Evolutionary conservation across 2,329 filamentous ascomycete genomes (phyloP).

Genomic region (Penicillium italicum): DNA sequence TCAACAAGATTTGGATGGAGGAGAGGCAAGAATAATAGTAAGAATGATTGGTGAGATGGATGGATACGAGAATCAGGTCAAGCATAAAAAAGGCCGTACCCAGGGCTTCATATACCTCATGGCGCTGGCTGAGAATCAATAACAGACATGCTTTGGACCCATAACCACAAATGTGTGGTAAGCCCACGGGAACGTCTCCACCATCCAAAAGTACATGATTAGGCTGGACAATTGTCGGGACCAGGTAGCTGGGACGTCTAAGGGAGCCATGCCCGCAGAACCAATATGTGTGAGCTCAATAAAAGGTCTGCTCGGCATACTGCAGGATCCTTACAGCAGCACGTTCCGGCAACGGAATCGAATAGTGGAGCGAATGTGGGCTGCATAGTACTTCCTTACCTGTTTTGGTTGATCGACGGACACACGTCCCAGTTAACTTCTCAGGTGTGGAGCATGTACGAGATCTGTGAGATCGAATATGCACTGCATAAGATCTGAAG

Average conservation of each 20-base stretch:
- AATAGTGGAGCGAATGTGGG: constrained; percentile 11
- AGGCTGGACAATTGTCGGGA: constrained; percentile 12
- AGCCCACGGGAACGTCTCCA: constrained; percentile 14
- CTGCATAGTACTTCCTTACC: background rate
- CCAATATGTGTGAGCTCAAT: constrained; percentile 14
- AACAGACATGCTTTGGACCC: constrained; percentile 4
- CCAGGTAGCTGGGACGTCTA: constrained; percentile 16
- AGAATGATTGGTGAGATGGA: background rate
- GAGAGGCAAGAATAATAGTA: background rate
- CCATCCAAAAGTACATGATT: constrained; percentile 19
- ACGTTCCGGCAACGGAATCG: constrained; percentile 17
- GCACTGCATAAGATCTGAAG: constrained; percentile 21
- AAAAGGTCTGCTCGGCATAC: constrained; percentile 2
- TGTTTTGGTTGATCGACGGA: background rate
- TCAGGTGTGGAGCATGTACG: background rate
- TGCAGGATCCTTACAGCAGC: constrained; percentile 23
- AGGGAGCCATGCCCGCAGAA: constrained; percentile 11
- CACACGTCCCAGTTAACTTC: background rate
- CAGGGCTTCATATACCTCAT: constrained; percentile 23
- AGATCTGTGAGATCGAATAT: constrained; percentile 22
- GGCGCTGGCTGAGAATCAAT: constrained; percentile 8
- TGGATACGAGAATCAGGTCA: background rate
- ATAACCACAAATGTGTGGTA: constrained; percentile 10
- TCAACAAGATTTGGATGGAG: background rate
- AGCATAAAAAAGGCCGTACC: background rate